Evolutionary conservation across 345 rosid species (phyloP).

Genomic region (Heritiera fomes): DNA sequence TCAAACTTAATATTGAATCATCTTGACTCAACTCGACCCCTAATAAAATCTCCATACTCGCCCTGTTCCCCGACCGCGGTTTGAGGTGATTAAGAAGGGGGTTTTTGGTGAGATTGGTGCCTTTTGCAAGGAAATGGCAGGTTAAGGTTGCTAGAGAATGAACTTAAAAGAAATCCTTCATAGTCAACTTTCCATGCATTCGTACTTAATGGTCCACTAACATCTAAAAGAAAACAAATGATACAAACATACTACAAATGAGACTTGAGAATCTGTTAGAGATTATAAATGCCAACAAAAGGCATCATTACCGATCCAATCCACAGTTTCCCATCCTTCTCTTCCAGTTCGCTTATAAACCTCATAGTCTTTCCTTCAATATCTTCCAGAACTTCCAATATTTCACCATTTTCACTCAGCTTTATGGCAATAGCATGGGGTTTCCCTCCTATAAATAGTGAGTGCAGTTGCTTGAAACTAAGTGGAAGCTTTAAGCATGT

Average conservation of each 20-base stretch:
- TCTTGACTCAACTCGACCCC: too few relatives aligned
- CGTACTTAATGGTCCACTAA: not conserved
- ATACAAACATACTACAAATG: not conserved
- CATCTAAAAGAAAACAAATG: not conserved
- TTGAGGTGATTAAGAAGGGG: too few relatives aligned
- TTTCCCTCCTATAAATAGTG: constrained; percentile 51
- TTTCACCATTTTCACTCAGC: constrained; percentile 53
- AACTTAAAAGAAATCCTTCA: too few relatives aligned
- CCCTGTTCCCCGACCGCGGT: too few relatives aligned
- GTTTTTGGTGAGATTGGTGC: too few relatives aligned
- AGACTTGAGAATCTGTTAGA: constrained; percentile 19
- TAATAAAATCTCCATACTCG: too few relatives aligned
- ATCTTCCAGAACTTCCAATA: constrained; percentile 55
- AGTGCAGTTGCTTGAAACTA: constrained; percentile 50
- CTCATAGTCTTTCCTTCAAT: constrained; percentile 50
- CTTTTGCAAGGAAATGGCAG: too few relatives aligned
- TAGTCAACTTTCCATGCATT: too few relatives aligned
- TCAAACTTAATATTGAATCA: too few relatives aligned
- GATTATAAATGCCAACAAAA: constrained; percentile 50
- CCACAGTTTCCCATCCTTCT: constrained; percentile 65
- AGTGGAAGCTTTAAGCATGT: constrained; percentile 44
- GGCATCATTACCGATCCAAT: constrained; percentile 70
- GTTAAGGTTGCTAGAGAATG: too few relatives aligned
- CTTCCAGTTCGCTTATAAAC: constrained; percentile 75
- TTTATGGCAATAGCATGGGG: constrained; percentile 65